Evolutionary conservation across 2,329 filamentous ascomycete genomes (phyloP), one percentile per base, ranked within the genome.

Genomic region (Pezicula rhizophila): DNA sequence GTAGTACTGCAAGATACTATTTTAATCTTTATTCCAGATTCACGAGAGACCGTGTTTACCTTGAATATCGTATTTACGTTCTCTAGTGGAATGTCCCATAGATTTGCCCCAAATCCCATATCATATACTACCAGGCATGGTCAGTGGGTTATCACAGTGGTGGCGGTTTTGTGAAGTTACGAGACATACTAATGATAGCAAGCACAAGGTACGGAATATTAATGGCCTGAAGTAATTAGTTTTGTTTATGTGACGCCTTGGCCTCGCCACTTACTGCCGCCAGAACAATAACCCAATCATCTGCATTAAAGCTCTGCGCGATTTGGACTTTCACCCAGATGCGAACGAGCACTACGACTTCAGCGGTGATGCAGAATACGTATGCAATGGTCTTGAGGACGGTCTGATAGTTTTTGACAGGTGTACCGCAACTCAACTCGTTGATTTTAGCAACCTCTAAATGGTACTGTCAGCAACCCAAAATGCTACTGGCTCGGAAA

Each of bases 61-160:
- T 42, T n/a, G 7, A 68, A 59, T 25, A 79, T 74, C 1, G 59
- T 58, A 25, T 69, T 73, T 41, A 80, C 68, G 2, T 42, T n/a
- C n/a, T 42, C 40, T 6, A 26, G 15, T 2, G 40, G 40, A 15
- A 42, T 28, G 14, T 42, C 40, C 40, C 40, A 42, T 5, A 42
- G 5, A 8, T 42, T 25, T 15, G n/a, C n/a, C 7, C 40, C 40
- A 12, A 42, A 15, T 12, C 40, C 40, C 28, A 31, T 10, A 26
- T 42, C 10, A 12, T 25, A 26, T 42, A 20, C 40, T 15, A 28
- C 57, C 63, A 5, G 65, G 61, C 3, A 63, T 54, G 33, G 60
- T 64, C 5, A 57, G 47, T 4, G 6, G 3, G 6, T 7, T 23
- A 4, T 7, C 23, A 23, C 23, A 65, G 1, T 14, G 63, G 42